These are phyloP conservation scores for Picochlorum sp. DNA, from an alignment of 139 green algal species.

Conservation along the genomic window DNA sequence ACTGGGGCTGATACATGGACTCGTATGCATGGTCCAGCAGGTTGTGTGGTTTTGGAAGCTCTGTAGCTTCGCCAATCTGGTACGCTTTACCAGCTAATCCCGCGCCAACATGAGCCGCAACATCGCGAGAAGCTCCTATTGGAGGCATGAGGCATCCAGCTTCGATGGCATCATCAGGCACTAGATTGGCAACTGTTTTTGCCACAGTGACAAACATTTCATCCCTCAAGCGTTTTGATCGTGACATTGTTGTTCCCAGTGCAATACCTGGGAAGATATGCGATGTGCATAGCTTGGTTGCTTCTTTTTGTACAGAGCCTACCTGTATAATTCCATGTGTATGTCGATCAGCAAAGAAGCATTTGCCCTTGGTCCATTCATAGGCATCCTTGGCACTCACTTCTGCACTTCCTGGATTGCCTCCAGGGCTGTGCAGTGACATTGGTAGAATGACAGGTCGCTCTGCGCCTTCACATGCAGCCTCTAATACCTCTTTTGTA, in stretches of 20 bases:
- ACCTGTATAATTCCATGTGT: constrained; percentile 4
- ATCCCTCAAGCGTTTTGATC: constrained; percentile 62
- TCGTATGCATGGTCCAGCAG: constrained; percentile 43
- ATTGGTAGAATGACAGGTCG: constrained; percentile 73
- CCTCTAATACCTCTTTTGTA: constrained; percentile 28
- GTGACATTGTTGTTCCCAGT: constrained; percentile 43
- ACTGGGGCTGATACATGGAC: constrained; percentile 64
- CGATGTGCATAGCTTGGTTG: constrained; percentile 17
- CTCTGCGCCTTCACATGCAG: constrained; percentile 38
- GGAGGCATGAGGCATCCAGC: constrained; percentile 51
- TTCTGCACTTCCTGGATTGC: constrained; percentile 31
- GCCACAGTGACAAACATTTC: constrained; percentile 73
- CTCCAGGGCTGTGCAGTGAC: constrained; percentile 22
- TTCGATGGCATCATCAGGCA: constrained; percentile 47
- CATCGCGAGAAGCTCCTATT: constrained; percentile 32
- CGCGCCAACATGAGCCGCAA: constrained; percentile 54
- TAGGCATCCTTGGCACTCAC: constrained; percentile 52
- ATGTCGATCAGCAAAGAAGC: constrained; percentile 22
- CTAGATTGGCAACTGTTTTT: constrained; percentile 60
- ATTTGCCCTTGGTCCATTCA: constrained; percentile 42
- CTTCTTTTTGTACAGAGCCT: background rate
- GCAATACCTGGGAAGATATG: constrained; percentile 53
- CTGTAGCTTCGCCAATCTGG: constrained; percentile 62
- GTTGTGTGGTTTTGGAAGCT: constrained; percentile 73
- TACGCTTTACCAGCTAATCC: constrained; percentile 70